Evolutionary conservation across 1,139 yeast genomes (phyloP), one percentile per base, ranked within the genome.

Genomic region (Taphrina deformans): DNA sequence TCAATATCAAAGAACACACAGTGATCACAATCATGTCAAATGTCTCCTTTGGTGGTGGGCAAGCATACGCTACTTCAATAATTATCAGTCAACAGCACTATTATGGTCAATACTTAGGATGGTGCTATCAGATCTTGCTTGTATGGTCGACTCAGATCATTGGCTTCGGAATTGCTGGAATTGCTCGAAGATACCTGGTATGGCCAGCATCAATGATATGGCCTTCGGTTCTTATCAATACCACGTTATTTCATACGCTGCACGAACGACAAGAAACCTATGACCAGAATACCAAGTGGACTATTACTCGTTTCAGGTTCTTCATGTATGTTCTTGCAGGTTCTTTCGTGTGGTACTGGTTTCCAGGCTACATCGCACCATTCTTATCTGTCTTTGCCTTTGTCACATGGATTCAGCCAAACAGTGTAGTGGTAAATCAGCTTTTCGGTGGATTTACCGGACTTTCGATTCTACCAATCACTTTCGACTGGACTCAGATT

Each of bases 1-100:
- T 89, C 88, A 78, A 81, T 38, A 79, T 77, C 70, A 87, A 87
- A 73, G 93, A 87, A 72, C 90, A 87, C 73, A 74, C 78, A n/a
- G 76, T 86, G 64, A 82, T 86, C 68, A 82, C 87, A 6, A 80
- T 86, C 67, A 85, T 85, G 86, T 77, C 83, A 14, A 80, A 81
- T 66, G 82, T 83, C 1, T 78, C 87, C 1, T 83, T 85, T 68
- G 84, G 84, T 31, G 79, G 80, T 60, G 88, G 88, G 69, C 82
- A 86, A 33, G 64, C 56, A 12, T 61, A 85, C 71, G 83, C 85
- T 46, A 81, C 87, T 9, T 87, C 84, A 72, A 82, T 86, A 67
- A 79, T 85, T 65, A 76, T 85, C 62, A 82, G 87, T 3, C 82
- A 83, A 74, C 80, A 79, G 72, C 78, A 75, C 62, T 86, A 80